A percentile compares a stretch with the other conserved stretches of the same genome.
phyloP scores from a whole-genome alignment of 768 basidiomycete genomes.

The Phlegmacium glaucopus region DNA sequence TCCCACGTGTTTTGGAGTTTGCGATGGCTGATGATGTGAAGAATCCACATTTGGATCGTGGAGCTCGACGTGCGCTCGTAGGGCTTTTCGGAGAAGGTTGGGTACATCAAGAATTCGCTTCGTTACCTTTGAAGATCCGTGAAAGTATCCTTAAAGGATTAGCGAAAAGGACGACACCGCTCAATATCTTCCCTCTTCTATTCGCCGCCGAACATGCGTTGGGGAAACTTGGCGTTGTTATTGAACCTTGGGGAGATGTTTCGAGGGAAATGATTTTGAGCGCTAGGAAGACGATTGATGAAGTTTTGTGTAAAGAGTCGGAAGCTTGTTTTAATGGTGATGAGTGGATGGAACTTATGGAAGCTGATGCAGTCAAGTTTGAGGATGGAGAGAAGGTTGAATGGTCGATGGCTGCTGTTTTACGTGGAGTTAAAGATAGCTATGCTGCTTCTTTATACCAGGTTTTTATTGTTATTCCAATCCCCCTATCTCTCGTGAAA shows the following conservation, averaged over 20 bases:
- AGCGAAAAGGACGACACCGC: conserved; percentile 60
- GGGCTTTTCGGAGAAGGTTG: conserved; percentile 87
- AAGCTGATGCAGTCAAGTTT: conserved; percentile 68
- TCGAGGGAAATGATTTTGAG: conserved; percentile 64
- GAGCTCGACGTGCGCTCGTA: conserved; percentile 72
- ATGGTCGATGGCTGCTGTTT: conserved; percentile 63
- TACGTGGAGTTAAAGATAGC: conserved; percentile 59
- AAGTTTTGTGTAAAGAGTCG: conserved; percentile 54
- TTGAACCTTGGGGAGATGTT: conserved; percentile 71
- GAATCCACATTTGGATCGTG: conserved; percentile 66
- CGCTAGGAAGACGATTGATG: conserved; percentile 61
- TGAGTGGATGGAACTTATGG: conserved; percentile 77
- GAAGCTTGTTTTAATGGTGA: conserved; percentile 62
- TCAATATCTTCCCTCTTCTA: conserved; percentile 66
- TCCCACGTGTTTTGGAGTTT: conserved; percentile 83
- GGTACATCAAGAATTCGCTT: conserved; percentile 80
- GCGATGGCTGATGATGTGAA: conserved; percentile 73
- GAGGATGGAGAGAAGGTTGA: conserved; percentile 79
- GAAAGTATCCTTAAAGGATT: conserved; percentile 73
- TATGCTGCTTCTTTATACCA: conserved; percentile 76
- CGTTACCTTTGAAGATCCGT: conserved; percentile 59
- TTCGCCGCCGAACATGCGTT: conserved; percentile 64
- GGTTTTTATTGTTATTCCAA: conserved; percentile 31
- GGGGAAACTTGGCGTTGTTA: conserved; percentile 47
- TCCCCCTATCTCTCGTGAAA: background rate